Evolutionary conservation across 2,329 filamentous ascomycete species (phyloP), one percentile per base, ranked within the genome.

Genomic region (Colletotrichum sansevieriae): DNA sequence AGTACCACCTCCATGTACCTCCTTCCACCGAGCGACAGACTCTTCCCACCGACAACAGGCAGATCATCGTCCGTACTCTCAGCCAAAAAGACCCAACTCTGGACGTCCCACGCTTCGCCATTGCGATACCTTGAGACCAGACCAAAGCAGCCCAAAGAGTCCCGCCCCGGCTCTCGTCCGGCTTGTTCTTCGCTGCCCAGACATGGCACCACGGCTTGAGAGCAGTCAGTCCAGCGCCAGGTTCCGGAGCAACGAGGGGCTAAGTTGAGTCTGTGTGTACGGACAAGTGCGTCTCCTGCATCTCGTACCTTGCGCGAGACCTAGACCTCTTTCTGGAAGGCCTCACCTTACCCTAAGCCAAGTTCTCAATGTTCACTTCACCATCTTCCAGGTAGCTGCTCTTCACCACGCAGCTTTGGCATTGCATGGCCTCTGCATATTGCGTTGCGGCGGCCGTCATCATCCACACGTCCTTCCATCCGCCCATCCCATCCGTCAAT

Each of bases 101-200:
- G 7, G 29, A 57, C 29, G 33, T 29, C 49, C 61, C 29, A 44
- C 39, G 44, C 63, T 43, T 57, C 51, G n/a, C 54, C 43, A 49
- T 63, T 63, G 13, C 37, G 47, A 33, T 22, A 51, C 47, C 47
- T 47, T 55, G 64, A 57, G 65, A 60, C 65, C 62, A 60, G 65
- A 37, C 64, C 61, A 12, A 33, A 47, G 15, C 41, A 64, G 43
- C 52, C 61, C 51, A 57, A 39, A 35, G 41, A 43, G 25, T 18
- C 25, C 56, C 33, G 55, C 39, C 39, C 41, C 35, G 29, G 57
- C 57, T 55, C 33, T 43, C 37, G 22, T 35, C 12, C 55, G 52
- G 29, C 29, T 49, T 37, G 7, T 29, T 37, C 44, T 39, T 49
- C 8, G 8, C 20, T 46, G 29, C 33, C 44, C 33, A 47, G 33